These are phyloP conservation scores for Camillea tinctor DNA, from an alignment of 2,329 filamentous ascomycete genomes.

Conservation along the genomic window DNA sequence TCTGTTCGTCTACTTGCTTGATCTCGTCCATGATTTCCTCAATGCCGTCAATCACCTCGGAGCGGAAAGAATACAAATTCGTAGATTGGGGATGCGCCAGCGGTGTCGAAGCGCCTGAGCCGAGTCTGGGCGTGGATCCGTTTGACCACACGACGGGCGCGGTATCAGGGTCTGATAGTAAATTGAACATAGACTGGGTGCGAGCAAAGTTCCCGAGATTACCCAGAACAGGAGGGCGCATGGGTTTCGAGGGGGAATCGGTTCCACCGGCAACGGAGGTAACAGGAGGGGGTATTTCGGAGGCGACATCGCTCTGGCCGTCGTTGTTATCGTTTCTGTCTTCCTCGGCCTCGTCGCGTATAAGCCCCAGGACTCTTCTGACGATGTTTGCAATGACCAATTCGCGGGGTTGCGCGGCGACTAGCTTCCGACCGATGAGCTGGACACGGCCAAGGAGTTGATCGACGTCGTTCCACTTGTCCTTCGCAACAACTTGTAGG, in stretches of 20 bases:
- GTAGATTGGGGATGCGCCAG: constrained; percentile 39
- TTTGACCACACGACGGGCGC: constrained; percentile 50
- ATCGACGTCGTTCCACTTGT: constrained; percentile 73
- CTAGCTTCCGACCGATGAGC: constrained; percentile 72
- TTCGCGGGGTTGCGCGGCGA: constrained; percentile 83
- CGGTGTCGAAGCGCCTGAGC: constrained; percentile 51
- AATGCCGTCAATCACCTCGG: constrained; percentile 91
- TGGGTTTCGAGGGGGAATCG: constrained; percentile 17
- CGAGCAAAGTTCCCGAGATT: constrained; percentile 64
- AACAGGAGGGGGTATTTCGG: constrained; percentile 8
- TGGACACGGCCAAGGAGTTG: constrained; percentile 79
- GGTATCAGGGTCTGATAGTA: constrained; percentile 68
- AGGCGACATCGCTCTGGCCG: constrained; percentile 9
- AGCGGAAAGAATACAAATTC: constrained; percentile 69
- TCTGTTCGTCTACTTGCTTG: constrained; percentile 87
- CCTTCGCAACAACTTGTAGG: constrained; percentile 78
- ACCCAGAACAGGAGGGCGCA: constrained; percentile 60
- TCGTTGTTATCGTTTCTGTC: constrained; percentile 69
- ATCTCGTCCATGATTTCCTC: constrained; percentile 96
- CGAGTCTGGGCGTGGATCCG: constrained; percentile 44
- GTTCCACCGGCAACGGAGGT: constrained; percentile 7
- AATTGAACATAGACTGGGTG: constrained; percentile 80
- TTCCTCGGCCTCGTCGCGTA: constrained; percentile 86
- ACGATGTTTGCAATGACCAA: constrained; percentile 94
- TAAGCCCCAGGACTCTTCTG: constrained; percentile 81